These are phyloP conservation scores for Rhodotorula glutinis DNA, from an alignment of 1,284 basidiomycete species.

Conservation along the genomic window DNA sequence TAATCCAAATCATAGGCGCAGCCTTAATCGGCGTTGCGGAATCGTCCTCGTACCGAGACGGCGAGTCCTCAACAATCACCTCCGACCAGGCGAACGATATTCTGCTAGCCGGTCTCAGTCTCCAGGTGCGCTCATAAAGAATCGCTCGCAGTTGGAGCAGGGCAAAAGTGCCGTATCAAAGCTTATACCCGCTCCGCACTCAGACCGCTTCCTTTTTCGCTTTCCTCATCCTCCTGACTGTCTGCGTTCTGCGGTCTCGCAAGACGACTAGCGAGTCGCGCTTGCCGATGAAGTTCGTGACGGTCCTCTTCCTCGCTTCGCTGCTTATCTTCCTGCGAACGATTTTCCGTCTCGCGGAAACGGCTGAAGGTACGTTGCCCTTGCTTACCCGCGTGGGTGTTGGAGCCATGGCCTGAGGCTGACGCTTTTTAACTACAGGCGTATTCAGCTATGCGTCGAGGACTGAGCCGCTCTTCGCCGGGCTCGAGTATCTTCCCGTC, in stretches of 20 bases:
- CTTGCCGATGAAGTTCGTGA: slow-evolving; percentile 41
- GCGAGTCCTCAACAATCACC: slow-evolving; percentile 30
- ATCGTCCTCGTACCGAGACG: slow-evolving; percentile 31
- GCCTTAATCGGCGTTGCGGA: slow-evolving; percentile 51
- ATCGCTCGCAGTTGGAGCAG: too few relatives aligned
- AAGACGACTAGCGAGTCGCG: slow-evolving; percentile 12
- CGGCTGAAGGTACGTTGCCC: slow-evolving; percentile 49
- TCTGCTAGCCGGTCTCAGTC: slow-evolving; percentile 49
- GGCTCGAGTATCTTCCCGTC: slow-evolving; percentile 50
- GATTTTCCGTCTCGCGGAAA: slow-evolving; percentile 51
- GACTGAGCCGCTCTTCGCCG: slow-evolving; percentile 48
- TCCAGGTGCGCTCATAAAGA: slow-evolving; percentile 47
- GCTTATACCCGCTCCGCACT: slow-evolving; percentile 13
- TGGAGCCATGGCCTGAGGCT: too few relatives aligned
- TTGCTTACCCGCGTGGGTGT: too few relatives aligned
- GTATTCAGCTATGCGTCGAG: slow-evolving; percentile 47
- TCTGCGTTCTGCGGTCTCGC: slow-evolving; percentile 34
- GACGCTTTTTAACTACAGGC: too few relatives aligned
- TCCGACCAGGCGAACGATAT: slow-evolving; percentile 50
- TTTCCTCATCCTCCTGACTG: slow-evolving; percentile 45
- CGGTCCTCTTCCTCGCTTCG: slow-evolving; percentile 43
- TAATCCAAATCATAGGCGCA: slow-evolving; percentile 50
- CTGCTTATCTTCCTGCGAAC: slow-evolving; percentile 49
- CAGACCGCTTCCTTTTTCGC: slow-evolving; percentile 48
- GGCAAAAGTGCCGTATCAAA: background rate